These are phyloP conservation scores for Nemania abortiva DNA, from an alignment of 2,329 filamentous ascomycete genomes.

Conservation along the genomic window DNA sequence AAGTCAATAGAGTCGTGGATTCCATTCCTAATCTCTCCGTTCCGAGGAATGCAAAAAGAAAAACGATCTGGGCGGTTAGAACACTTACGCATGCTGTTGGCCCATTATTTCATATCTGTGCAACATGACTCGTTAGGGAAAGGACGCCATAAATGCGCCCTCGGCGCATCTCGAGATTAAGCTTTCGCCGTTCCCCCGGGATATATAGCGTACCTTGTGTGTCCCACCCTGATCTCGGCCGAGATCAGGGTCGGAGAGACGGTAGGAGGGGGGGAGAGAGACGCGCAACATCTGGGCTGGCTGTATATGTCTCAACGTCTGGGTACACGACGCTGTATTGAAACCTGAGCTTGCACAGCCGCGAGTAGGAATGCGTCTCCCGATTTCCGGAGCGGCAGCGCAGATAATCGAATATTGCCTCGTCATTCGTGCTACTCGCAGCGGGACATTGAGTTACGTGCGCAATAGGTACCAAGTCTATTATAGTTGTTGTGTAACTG, in stretches of 20 bases:
- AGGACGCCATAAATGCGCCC: neutral
- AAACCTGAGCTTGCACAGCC: neutral
- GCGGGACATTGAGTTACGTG: neutral
- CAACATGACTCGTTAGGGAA: neutral
- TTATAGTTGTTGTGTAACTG: neutral
- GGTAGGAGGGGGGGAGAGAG: neutral
- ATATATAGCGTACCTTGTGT: neutral
- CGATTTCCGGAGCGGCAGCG: neutral
- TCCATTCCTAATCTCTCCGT: no score
- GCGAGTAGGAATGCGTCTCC: neutral
- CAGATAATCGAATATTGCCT: neutral
- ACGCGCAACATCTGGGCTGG: neutral
- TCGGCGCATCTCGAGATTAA: neutral
- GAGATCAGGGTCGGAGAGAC: neutral
- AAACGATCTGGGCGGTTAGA: neutral
- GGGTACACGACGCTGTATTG: neutral
- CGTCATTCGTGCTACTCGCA: neutral
- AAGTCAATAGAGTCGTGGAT: no score
- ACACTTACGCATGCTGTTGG: neutral
- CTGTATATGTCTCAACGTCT: neutral
- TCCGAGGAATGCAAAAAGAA: neutral
- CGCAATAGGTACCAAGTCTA: neutral
- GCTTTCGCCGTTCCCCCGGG: neutral
- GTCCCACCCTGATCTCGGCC: neutral
- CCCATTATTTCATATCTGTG: neutral